Percentiles rank a stretch among this genome's conserved stretches.
These are phyloP conservation scores for Hydrangea macrophylla DNA, from an alignment of 148 eudicot genomes.

Conservation along the genomic window DNA sequence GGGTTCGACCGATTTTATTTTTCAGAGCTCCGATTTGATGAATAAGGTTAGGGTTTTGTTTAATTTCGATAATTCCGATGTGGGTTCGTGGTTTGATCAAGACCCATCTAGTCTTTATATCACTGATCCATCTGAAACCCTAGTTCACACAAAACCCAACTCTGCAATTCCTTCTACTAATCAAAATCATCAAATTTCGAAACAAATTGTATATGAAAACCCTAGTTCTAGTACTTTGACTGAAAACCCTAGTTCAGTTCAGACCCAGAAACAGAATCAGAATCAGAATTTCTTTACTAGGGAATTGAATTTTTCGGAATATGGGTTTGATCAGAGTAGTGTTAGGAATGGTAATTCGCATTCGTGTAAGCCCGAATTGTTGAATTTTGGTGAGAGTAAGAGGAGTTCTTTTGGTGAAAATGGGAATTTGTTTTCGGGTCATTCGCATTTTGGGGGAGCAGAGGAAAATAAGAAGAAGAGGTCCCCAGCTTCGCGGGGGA, in stretches of 20 bases:
- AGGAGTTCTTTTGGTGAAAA: slow-evolving; percentile 20
- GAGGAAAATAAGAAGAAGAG: slow-evolving; percentile 58
- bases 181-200: slow-evolving; percentile 13
- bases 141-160: neutral
- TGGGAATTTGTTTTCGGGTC: slow-evolving; percentile 25
- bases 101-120: slow-evolving; percentile 78
- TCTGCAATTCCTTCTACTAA: neutral
- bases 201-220: slow-evolving; percentile 26
- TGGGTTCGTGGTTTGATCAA: slow-evolving; percentile 27
- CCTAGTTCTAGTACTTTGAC: slow-evolving; percentile 23
- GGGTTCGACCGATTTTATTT: slow-evolving; percentile 60
- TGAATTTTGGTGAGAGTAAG: slow-evolving; percentile 60
- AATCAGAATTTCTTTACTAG: slow-evolving; percentile 19
- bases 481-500: slow-evolving; percentile 53
- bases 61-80: slow-evolving; percentile 22
- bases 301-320: slow-evolving; percentile 28
- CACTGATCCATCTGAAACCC: slow-evolving; percentile 45
- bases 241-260: slow-evolving; percentile 25
- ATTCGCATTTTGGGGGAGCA: slow-evolving; percentile 31
- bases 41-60: slow-evolving; percentile 48
- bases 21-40: slow-evolving; percentile 45
- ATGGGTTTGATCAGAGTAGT: slow-evolving; percentile 17
- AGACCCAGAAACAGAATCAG: slow-evolving; percentile 18
- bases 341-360: slow-evolving; percentile 22
- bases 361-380: slow-evolving; percentile 54